A percentile compares a stretch with the other conserved stretches of the same genome.
These are phyloP conservation scores for Alternaria conjuncta DNA, from an alignment of 2,329 filamentous ascomycete species.

Conservation along the genomic window DNA sequence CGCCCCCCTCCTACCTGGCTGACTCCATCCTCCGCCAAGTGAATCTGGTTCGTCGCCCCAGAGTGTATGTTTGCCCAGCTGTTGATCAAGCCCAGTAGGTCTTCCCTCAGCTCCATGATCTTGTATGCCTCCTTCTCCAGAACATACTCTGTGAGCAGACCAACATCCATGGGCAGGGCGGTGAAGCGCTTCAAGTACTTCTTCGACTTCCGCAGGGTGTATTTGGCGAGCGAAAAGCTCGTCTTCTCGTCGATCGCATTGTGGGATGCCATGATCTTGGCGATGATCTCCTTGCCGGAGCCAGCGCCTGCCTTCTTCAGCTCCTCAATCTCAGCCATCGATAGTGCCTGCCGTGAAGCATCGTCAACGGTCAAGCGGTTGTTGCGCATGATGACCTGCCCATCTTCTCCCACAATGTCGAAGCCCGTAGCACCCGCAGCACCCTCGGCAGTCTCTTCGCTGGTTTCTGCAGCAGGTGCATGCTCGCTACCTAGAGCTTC, in stretches of 20 bases:
- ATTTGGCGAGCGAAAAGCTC: slow-evolving; percentile 90
- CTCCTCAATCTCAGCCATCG: slow-evolving; percentile 73
- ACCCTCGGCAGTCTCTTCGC: slow-evolving; percentile 43
- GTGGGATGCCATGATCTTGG: slow-evolving; percentile 90
- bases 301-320: slow-evolving; percentile 75
- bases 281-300: slow-evolving; percentile 86
- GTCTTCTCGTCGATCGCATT: slow-evolving; percentile 93
- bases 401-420: slow-evolving; percentile 57
- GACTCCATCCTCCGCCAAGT: slow-evolving; percentile 39
- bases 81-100: slow-evolving; percentile 78
- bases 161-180: slow-evolving; percentile 81
- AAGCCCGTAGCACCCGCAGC: slow-evolving; percentile 46
- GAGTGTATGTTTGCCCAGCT: slow-evolving; percentile 93
- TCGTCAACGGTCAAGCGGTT: slow-evolving; percentile 70
- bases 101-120: slow-evolving; percentile 85
- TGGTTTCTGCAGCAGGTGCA: slow-evolving; percentile 47
- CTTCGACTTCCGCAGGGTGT: slow-evolving; percentile 89
- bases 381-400: slow-evolving; percentile 62
- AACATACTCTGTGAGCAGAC: slow-evolving; percentile 76
- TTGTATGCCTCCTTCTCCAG: slow-evolving; percentile 81
- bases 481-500: slow-evolving; percentile 69
- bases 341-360: slow-evolving; percentile 74
- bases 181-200: slow-evolving; percentile 93
- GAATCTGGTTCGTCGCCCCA: slow-evolving; percentile 52
- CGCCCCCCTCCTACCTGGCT: slow-evolving; percentile 60